Percentiles rank a stretch among this genome's conserved stretches.
Evolutionary conservation across 2,329 filamentous ascomycete species (phyloP).

Genomic region (Penicillium aurantiogriseum): DNA sequence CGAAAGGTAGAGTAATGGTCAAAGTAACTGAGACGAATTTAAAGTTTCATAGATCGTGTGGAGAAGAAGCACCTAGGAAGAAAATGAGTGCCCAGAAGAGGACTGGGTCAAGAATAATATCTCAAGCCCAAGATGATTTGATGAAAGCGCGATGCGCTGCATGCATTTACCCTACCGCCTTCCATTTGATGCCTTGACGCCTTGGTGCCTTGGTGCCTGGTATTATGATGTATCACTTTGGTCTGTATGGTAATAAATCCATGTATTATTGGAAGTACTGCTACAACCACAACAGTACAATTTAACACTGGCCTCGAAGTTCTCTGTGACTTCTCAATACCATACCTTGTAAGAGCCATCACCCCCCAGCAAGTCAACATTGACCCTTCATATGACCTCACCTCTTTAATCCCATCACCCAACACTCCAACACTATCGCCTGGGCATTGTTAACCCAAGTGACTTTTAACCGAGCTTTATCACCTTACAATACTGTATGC

Average conservation of each 20-base stretch:
- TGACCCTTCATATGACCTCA: conserved; percentile 18
- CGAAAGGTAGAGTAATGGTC: neutral
- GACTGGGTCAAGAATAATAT: conserved; percentile 9
- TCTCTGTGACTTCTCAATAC: neutral
- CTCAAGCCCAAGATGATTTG: conserved; percentile 11
- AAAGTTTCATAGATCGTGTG: neutral
- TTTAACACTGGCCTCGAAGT: neutral
- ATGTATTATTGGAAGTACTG: neutral
- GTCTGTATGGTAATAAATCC: neutral
- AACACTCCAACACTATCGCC: neutral
- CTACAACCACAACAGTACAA: neutral
- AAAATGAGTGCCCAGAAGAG: neutral
- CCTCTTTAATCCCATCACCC: neutral
- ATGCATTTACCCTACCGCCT: conserved; percentile 15
- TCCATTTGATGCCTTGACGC: conserved; percentile 8
- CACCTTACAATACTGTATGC: neutral
- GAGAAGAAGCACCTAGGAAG: neutral
- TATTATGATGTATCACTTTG: conserved; percentile 3
- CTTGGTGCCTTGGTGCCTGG: conserved; percentile 21
- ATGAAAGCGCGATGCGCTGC: conserved; percentile 22
- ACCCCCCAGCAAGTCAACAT: neutral
- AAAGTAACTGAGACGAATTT: neutral
- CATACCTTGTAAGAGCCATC: neutral
- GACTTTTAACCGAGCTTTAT: neutral
- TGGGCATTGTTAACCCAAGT: neutral